Evolutionary conservation across 495 filamentous ascomycete genomes (phyloP), one percentile per base, ranked within the genome.

Genomic region (Penicillium soppii): DNA sequence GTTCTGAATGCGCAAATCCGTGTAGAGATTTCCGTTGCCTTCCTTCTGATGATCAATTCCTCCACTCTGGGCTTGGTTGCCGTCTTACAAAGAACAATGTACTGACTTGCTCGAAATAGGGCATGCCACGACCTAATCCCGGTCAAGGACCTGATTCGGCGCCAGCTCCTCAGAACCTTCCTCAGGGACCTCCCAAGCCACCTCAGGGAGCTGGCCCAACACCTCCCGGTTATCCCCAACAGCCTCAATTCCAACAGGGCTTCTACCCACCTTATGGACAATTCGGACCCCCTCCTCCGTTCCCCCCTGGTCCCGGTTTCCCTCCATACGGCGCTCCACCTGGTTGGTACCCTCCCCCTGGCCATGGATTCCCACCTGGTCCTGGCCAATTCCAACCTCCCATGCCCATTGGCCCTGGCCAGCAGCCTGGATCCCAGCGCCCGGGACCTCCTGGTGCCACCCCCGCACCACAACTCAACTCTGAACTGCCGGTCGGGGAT

Each of bases 11-110:
- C 90, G 88, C 89, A 95, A 94, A 86, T 74, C 76, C 78, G 69
- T 95, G 91, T 92, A 82, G 91, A 95, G 72, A 86, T 89, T 87
- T 95, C 90, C 92, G 91, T 96, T 97, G 92, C 91, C 91, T 96
- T 97, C 92, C 91, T 96, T 95, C 91, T 97, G 91, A 77, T 68
- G 64, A 75, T 72, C 69, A 68, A 54, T 59, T 43, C 23, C 20
- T 10, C 47, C 9, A 22, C 23, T 38, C 37, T 43, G 44, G 35
- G 12, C 41, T 44, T 40, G 21, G 13, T 36, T 37, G 39, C 26
- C 38, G 10, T 53, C 10, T 22, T 48, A n/a, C 51, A 30, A n/a
- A 25, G 23, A 43, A 32, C 30, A 48, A 20, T 33, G 46, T 50
- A 45, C 63, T 71, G 56, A 70, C 62, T 53, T n/a, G 32, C 9